phyloP scores from a whole-genome alignment of 2,329 filamentous ascomycete species.

The Didymosphaeria variabile region DNA sequence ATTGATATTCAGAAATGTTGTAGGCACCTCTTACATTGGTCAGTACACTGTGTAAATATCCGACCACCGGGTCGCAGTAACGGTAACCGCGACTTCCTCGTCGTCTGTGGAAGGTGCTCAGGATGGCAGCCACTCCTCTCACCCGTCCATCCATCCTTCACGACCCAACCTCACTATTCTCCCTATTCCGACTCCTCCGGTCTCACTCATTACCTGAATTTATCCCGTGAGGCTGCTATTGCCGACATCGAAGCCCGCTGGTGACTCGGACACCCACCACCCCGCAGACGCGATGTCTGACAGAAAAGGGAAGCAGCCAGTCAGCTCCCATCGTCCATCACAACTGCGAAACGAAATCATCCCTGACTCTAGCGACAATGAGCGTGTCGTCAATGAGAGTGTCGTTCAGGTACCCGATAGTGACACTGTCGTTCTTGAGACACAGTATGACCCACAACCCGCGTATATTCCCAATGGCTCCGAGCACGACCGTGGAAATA shows the following conservation, averaged over 20 bases:
- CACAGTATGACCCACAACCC: constrained; percentile 22
- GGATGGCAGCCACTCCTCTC: constrained; percentile 11
- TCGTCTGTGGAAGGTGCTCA: constrained; percentile 24
- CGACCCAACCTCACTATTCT: not conserved
- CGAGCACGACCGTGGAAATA: not conserved
- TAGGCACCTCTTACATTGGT: too few relatives aligned
- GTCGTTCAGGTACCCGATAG: constrained; percentile 30
- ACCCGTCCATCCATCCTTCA: constrained; percentile 3
- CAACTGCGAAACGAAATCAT: constrained; percentile 33
- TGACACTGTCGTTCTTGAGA: constrained; percentile 29
- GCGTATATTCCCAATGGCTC: not conserved
- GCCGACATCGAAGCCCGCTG: not conserved
- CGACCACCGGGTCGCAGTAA: not conserved
- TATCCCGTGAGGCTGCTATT: not conserved
- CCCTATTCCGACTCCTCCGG: not conserved
- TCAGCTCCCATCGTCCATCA: constrained; percentile 25
- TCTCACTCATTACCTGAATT: not conserved
- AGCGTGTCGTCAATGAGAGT: constrained; percentile 11
- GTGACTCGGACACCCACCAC: not conserved
- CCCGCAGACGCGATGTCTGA: constrained; percentile 25
- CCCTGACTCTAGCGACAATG: constrained; percentile 26
- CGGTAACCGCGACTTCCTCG: constrained; percentile 27
- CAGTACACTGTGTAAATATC: not conserved
- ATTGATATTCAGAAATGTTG: too few relatives aligned
- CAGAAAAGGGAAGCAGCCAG: constrained; percentile 19